Evolutionary conservation across 129 eudicot species (phyloP).

Genomic region (Flaveria sonorensis): DNA sequence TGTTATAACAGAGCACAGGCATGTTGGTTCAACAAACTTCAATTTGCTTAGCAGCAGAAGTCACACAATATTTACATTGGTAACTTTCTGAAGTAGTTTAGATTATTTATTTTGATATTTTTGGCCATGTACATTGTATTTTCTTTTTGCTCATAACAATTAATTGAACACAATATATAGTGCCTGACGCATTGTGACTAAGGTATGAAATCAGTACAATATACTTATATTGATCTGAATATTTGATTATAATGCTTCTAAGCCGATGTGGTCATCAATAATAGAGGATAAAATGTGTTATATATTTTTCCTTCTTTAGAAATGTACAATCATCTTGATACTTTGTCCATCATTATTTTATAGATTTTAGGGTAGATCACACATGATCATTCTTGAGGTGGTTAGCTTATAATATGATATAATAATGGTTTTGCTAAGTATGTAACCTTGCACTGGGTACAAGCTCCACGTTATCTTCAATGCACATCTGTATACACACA

Average conservation of each 20-base stretch:
- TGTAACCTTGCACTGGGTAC: neutral
- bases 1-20: slow-evolving; percentile 83
- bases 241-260: slow-evolving; percentile 10
- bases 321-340: neutral
- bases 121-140: slow-evolving; percentile 6
- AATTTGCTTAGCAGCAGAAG: slow-evolving; percentile 98
- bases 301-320: neutral
- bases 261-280: neutral
- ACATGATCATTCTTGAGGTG: neutral
- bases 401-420: neutral
- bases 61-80: slow-evolving; percentile 99
- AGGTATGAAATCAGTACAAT: neutral
- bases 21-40: slow-evolving; percentile 98
- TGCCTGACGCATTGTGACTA: slow-evolving; percentile 8
- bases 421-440: neutral
- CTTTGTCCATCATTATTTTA: neutral
- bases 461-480: neutral
- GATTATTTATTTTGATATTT: neutral
- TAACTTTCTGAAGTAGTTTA: slow-evolving; percentile 33
- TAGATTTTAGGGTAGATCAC: slow-evolving; percentile 18
- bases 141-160: slow-evolving; percentile 14
- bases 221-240: neutral
- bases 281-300: neutral
- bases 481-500: neutral
- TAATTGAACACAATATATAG: neutral